Conservation (phyloP, 2,329 filamentous ascomycete genomes). For the Cercospora sp. region DNA sequence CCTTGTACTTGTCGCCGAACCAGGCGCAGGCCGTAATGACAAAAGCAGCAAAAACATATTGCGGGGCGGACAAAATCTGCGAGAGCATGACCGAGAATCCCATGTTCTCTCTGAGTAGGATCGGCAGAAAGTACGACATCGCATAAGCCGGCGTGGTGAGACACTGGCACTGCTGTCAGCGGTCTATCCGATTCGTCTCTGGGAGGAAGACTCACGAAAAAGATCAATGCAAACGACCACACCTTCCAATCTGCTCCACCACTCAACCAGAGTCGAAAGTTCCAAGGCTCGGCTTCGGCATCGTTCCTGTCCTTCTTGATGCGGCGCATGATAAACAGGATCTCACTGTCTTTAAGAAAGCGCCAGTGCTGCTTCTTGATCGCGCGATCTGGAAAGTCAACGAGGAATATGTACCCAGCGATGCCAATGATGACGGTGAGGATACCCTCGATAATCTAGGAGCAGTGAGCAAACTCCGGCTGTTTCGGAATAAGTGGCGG, state of each 20-base stretch:
- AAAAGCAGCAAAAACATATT: constrained; percentile 64
- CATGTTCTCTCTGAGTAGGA: constrained; percentile 66
- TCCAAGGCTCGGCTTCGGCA: constrained; percentile 12
- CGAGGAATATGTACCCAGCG: constrained; percentile 59
- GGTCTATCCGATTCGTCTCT: not conserved
- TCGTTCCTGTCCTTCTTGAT: constrained; percentile 14
- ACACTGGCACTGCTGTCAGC: constrained; percentile 35
- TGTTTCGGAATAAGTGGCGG: not conserved
- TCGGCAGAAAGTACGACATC: constrained; percentile 74
- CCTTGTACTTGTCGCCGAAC: constrained; percentile 64
- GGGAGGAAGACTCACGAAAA: not conserved
- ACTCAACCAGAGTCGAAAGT: constrained; percentile 3
- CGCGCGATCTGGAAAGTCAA: constrained; percentile 58
- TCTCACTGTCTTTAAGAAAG: constrained; percentile 20
- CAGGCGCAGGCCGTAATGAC: constrained; percentile 62
- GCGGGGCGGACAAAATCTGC: constrained; percentile 71
- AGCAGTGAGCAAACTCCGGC: not conserved
- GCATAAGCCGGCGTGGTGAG: constrained; percentile 64
- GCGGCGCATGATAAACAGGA: constrained; percentile 13
- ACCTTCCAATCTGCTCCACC: constrained; percentile 7
- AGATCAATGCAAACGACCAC: constrained; percentile 5
- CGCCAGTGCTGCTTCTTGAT: constrained; percentile 13
- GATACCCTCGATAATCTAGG: constrained; percentile 70
- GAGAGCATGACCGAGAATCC: constrained; percentile 62
- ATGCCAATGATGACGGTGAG: constrained; percentile 63